phyloP scores from a whole-genome alignment of 495 filamentous ascomycete species.

The Hypoxylon crocopeplum region DNA sequence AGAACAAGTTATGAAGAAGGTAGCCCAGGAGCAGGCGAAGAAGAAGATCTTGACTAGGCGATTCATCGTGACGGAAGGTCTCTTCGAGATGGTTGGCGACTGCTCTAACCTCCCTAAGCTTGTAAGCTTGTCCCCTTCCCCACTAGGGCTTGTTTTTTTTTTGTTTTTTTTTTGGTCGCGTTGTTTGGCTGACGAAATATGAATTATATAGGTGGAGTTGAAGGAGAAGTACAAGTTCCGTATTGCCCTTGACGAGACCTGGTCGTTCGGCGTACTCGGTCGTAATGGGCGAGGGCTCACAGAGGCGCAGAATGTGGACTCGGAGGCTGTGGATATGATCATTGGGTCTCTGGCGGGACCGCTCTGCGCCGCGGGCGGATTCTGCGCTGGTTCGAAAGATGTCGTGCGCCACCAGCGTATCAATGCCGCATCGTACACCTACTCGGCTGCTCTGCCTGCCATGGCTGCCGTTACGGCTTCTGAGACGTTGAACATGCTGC shows the following conservation, averaged over 20 bases:
- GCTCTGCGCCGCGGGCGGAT: constrained; percentile 90
- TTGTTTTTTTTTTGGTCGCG: not conserved
- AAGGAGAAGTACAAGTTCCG: constrained; percentile 97
- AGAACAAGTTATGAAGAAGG: constrained; percentile 81
- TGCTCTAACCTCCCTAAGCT: constrained; percentile 83
- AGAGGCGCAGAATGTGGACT: constrained; percentile 94
- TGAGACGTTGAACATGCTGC: constrained; percentile 83
- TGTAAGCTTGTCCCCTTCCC: constrained; percentile 57
- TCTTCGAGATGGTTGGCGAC: constrained; percentile 92
- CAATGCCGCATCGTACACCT: constrained; percentile 87
- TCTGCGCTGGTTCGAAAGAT: constrained; percentile 88
- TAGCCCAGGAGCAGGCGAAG: constrained; percentile 83
- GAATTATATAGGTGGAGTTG: constrained; percentile 71
- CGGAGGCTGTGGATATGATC: constrained; percentile 91
- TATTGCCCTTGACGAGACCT: constrained; percentile 94
- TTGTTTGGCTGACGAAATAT: constrained; percentile 15
- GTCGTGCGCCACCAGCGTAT: constrained; percentile 96
- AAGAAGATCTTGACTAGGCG: constrained; percentile 85
- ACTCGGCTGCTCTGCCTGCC: constrained; percentile 91
- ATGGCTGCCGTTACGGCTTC: constrained; percentile 94
- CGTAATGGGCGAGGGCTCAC: constrained; percentile 89
- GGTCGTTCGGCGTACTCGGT: constrained; percentile 93
- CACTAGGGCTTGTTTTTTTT: too few relatives aligned
- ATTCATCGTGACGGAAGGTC: constrained; percentile 95
- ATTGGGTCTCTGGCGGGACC: constrained; percentile 87